Conservation (phyloP, 1,284 basidiomycete genomes). For the Volvariella surrecta region DNA sequence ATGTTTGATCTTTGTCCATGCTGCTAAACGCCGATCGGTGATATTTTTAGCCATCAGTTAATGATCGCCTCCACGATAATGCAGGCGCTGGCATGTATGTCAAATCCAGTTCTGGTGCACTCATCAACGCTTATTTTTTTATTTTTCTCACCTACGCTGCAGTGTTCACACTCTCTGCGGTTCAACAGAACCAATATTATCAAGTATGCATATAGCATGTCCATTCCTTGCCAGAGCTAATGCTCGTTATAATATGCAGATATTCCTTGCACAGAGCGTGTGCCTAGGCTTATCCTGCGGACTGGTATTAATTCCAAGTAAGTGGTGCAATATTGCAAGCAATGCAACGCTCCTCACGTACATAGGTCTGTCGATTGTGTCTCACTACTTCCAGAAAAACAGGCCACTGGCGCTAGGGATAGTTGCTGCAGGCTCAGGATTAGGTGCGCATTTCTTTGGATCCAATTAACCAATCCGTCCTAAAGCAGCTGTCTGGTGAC, state of each 20-base stretch:
- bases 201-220: constrained; percentile 13
- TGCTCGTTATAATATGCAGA: constrained; percentile 6
- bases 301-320: constrained; percentile 7
- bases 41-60: constrained; percentile 20
- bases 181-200: constrained; percentile 8
- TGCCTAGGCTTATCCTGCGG: constrained; percentile 5
- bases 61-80: constrained; percentile 17
- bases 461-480: no score
- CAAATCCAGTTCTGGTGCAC: no score
- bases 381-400: constrained; percentile 13
- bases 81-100: constrained; percentile 11
- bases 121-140: neutral
- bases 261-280: constrained; percentile 7
- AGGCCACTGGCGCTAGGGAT: constrained; percentile 12
- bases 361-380: constrained; percentile 14
- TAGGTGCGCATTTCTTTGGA: constrained; percentile 9
- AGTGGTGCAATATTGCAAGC: constrained; percentile 15
- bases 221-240: neutral
- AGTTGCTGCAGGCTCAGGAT: constrained; percentile 9
- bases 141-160: no score
- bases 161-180: constrained; percentile 9
- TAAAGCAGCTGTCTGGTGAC: constrained; percentile 22
- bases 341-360: constrained; percentile 13
- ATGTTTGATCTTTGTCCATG: neutral
- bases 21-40: neutral